phyloP scores from a whole-genome alignment of 2,329 filamentous ascomycete genomes.

The Ophiostoma sp. region DNA sequence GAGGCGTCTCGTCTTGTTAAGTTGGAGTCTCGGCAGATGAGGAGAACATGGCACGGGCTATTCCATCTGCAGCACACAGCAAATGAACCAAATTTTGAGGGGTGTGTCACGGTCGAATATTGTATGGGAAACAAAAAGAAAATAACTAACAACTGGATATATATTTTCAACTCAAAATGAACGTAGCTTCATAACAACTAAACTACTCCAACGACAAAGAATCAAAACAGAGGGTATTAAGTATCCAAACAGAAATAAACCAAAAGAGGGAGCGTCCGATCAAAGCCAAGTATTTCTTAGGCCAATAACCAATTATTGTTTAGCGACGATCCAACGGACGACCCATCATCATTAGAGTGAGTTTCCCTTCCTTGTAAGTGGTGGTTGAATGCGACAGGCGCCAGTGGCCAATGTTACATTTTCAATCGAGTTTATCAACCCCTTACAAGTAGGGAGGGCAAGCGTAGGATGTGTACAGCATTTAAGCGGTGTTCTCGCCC shows the following conservation, averaged over 20 bases:
- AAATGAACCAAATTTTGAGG: background rate
- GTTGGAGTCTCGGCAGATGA: conserved; percentile 11
- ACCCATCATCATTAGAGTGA: background rate
- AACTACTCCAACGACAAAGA: background rate
- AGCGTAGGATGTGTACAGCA: no score
- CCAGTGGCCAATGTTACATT: no score
- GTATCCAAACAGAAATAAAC: conserved; percentile 14
- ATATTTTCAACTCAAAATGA: background rate
- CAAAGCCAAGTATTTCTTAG: background rate
- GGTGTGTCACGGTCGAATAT: background rate
- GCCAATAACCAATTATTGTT: background rate
- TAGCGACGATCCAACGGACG: background rate
- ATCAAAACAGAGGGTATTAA: conserved; percentile 11
- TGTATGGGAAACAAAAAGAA: background rate
- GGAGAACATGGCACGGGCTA: background rate
- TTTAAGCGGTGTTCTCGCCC: background rate
- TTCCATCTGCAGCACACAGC: no score
- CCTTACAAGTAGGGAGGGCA: background rate
- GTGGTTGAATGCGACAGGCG: no score
- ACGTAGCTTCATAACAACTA: background rate
- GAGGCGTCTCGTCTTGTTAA: background rate
- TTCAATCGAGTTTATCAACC: background rate
- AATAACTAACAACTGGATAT: background rate
- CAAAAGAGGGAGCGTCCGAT: background rate
- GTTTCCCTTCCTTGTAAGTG: background rate